Evolutionary conservation across 345 rosid genomes (phyloP).

Genomic region (Nasturtium officinale): DNA sequence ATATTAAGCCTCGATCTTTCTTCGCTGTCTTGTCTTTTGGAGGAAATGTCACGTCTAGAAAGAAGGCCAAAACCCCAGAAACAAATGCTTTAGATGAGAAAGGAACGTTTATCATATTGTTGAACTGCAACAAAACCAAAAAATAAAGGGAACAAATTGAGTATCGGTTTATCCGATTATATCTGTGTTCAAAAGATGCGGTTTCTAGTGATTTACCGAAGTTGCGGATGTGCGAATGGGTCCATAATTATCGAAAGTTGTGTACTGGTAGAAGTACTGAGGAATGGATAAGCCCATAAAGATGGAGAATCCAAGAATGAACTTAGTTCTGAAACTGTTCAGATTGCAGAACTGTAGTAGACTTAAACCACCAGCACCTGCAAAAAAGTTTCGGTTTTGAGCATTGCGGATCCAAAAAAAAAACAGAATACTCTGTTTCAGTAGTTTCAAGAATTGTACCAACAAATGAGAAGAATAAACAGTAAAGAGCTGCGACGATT

Average conservation of each 20-base stretch:
- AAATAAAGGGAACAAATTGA: background rate
- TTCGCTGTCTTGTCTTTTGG: slow-evolving; percentile 56
- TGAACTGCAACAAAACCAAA: slow-evolving; percentile 60
- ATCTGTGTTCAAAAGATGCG: background rate
- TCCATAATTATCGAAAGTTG: slow-evolving; percentile 45
- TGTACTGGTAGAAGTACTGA: slow-evolving; percentile 79
- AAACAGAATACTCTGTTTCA: background rate
- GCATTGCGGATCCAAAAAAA: background rate
- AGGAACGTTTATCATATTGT: slow-evolving; percentile 84
- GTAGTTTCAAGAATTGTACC: slow-evolving; percentile 51
- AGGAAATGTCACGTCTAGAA: slow-evolving; percentile 63
- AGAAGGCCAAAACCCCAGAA: slow-evolving; percentile 69
- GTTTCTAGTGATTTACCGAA: slow-evolving; percentile 50
- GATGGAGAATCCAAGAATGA: slow-evolving; percentile 76
- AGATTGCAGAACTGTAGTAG: slow-evolving; percentile 82
- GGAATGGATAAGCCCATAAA: slow-evolving; percentile 83
- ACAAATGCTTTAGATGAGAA: slow-evolving; percentile 80
- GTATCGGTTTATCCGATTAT: background rate
- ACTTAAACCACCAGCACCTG: slow-evolving; percentile 78
- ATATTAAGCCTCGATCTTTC: slow-evolving; percentile 74
- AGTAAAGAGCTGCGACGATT: slow-evolving; percentile 69
- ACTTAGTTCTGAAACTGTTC: slow-evolving; percentile 76
- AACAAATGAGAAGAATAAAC: slow-evolving; percentile 73
- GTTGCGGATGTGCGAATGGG: slow-evolving; percentile 59
- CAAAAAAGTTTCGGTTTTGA: background rate